phyloP scores from a whole-genome alignment of 108 stramenopile genomes.

The Fragilariopsis cylindrus region DNA sequence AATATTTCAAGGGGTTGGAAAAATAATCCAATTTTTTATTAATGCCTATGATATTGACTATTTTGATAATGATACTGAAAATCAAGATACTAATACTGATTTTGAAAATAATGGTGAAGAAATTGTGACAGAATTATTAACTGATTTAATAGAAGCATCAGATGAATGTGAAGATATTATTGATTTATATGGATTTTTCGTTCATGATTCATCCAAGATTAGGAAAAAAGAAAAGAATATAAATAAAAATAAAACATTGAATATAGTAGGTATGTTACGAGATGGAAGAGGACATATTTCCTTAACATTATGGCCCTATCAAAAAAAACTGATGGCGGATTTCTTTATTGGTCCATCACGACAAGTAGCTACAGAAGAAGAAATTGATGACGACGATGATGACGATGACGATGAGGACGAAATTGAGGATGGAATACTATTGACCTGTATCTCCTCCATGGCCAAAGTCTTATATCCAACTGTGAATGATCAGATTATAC shows the following conservation, averaged over 20 bases:
- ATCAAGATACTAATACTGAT: neutral
- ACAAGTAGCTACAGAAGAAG: neutral
- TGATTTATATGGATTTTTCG: neutral
- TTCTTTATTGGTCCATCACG: neutral
- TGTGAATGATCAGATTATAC: neutral
- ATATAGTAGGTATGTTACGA: slow-evolving; percentile 3
- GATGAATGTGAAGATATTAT: neutral
- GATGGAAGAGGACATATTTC: neutral
- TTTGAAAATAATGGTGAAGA: slow-evolving; percentile 1
- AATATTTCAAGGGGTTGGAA: neutral
- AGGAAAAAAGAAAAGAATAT: too few species aligned
- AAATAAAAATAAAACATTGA: neutral
- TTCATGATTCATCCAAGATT: neutral
- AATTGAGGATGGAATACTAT: neutral
- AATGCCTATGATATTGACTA: neutral
- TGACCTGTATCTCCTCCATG: neutral
- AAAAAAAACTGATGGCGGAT: neutral
- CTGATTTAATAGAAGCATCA: neutral
- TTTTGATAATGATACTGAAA: neutral
- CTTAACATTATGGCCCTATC: neutral
- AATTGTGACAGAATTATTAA: neutral
- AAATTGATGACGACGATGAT: too few species aligned
- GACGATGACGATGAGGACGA: neutral
- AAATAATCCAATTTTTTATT: neutral
- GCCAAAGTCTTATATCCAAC: slow-evolving; percentile 3